Evolutionary conservation across 108 stramenopile genomes (phyloP).

Genomic region (Cyclotella sp.): DNA sequence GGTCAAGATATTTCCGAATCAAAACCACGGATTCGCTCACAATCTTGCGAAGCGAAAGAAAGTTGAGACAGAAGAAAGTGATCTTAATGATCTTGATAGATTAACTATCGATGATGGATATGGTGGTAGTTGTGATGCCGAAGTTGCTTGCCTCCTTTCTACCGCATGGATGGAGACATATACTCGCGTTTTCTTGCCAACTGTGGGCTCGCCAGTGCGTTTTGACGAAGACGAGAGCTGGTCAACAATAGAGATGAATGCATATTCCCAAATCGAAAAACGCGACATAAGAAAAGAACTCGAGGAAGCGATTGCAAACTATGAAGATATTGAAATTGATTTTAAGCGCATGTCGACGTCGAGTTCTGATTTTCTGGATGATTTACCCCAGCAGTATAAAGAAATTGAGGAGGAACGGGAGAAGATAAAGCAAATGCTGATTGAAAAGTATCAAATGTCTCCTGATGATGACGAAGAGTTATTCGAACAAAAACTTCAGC

Average conservation of each 20-base stretch:
- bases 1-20: slow-evolving; percentile 86
- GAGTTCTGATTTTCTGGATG: slow-evolving; percentile 40
- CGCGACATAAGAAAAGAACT: slow-evolving; percentile 75
- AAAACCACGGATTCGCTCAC: slow-evolving; percentile 87
- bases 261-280: slow-evolving; percentile 42
- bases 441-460: slow-evolving; percentile 57
- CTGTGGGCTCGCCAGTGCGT: slow-evolving; percentile 66
- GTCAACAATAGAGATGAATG: slow-evolving; percentile 49
- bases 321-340: slow-evolving; percentile 62
- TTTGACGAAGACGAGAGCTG: slow-evolving; percentile 68
- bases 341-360: slow-evolving; percentile 65
- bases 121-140: slow-evolving; percentile 81
- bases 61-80: slow-evolving; percentile 9
- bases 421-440: slow-evolving; percentile 49
- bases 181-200: slow-evolving; percentile 79
- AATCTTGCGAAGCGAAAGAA: slow-evolving; percentile 27
- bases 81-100: slow-evolving; percentile 26
- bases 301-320: slow-evolving; percentile 65
- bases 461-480: slow-evolving; percentile 57
- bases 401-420: slow-evolving; percentile 58
- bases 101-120: slow-evolving; percentile 47
- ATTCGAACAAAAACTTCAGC: slow-evolving; percentile 59
- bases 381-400: slow-evolving; percentile 39
- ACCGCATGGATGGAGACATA: slow-evolving; percentile 92
- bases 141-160: slow-evolving; percentile 84